Evolutionary conservation across 164 flowering plant species (phyloP).

Genomic region (Buxus sempervirens): DNA sequence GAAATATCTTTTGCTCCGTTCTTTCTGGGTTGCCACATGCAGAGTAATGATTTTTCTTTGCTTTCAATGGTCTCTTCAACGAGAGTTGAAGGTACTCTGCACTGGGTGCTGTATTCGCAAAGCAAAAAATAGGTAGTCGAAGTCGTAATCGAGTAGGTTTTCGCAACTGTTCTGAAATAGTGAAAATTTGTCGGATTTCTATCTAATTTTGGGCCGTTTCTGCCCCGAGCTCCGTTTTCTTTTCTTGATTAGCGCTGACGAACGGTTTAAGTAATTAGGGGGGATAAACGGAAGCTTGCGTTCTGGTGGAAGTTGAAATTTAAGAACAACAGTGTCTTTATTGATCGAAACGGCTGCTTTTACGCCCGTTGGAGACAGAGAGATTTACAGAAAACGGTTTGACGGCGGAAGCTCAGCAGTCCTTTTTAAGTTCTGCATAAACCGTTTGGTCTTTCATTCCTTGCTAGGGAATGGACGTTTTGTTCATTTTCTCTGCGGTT

Average conservation of each 20-base stretch:
- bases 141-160: neutral
- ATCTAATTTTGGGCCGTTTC: neutral
- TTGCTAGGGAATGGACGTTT: constrained; percentile 14
- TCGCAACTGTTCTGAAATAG: neutral
- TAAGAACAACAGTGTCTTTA: too few species aligned
- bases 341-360: too few species aligned
- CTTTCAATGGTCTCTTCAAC: constrained; percentile 4
- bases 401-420: neutral
- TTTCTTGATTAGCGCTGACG: neutral
- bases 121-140: neutral
- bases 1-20: neutral
- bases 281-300: neutral
- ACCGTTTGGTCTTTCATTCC: neutral
- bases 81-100: constrained; percentile 6
- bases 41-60: neutral
- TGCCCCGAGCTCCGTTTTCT: neutral
- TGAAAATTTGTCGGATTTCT: neutral
- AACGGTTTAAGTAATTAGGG: neutral
- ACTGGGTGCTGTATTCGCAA: neutral
- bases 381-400: constrained; percentile 13
- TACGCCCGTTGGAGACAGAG: too few species aligned
- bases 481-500: constrained; percentile 14
- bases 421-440: constrained; percentile 1
- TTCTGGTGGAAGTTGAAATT: neutral
- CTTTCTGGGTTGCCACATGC: constrained; percentile 10